A percentile compares a stretch with the other conserved stretches of the same genome.
Conservation (phyloP, 176 grass and related monocot genomes). For the barley (Hordeum vulgare) region MorexV3_pseudomolecules_assembly NC_058522.1:544419885-544420384, state of each 20-base stretch:
- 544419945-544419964: neutral
- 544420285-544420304: too few relatives aligned
- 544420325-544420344: too few relatives aligned
- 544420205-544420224: too few relatives aligned
- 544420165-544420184: constrained; percentile 18
- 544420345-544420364: too few relatives aligned
- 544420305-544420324: too few relatives aligned
- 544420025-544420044: neutral
- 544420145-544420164: neutral
- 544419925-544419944: neutral
- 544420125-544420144: too few relatives aligned
- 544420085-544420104: constrained; percentile 37
- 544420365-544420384: too few relatives aligned
- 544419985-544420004: neutral
- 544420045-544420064: neutral
- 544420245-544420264: neutral
- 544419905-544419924: neutral
- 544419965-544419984: neutral
- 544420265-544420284: neutral
- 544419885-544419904: neutral
- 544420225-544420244: too few relatives aligned
- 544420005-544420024: neutral
- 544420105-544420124: too few relatives aligned
- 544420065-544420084: neutral
- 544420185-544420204: too few relatives aligned